Evolutionary conservation across 2,329 filamentous ascomycete species (phyloP).

Genomic region (Cercospora zeina): DNA sequence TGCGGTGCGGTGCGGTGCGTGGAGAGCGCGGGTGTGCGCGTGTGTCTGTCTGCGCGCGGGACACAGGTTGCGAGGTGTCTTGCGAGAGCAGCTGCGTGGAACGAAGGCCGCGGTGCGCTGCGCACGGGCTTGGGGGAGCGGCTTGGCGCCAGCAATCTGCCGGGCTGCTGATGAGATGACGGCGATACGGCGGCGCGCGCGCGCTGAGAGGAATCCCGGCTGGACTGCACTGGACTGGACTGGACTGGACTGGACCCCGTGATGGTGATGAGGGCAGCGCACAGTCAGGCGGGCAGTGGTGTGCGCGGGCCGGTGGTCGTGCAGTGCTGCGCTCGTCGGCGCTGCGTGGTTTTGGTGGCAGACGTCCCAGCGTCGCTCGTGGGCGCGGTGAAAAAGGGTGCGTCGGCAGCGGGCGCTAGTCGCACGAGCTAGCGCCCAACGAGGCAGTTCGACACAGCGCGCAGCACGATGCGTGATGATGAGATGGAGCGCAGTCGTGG

Average conservation of each 20-base stretch:
- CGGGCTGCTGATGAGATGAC: slow-evolving; percentile 20
- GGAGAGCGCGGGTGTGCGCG: neutral
- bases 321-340: neutral
- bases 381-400: slow-evolving; percentile 10
- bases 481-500: neutral
- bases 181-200: slow-evolving; percentile 22
- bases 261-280: neutral
- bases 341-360: neutral
- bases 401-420: slow-evolving; percentile 23
- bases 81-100: slow-evolving; percentile 20
- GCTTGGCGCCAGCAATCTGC: slow-evolving; percentile 29
- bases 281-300: neutral
- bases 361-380: slow-evolving; percentile 4
- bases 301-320: slow-evolving; percentile 22
- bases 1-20: neutral
- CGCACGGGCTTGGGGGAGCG: slow-evolving; percentile 17
- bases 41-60: neutral
- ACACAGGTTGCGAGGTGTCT: slow-evolving; percentile 23
- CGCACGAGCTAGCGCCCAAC: slow-evolving; percentile 16
- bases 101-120: slow-evolving; percentile 4
- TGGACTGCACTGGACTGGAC: too few species aligned
- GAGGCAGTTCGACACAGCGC: slow-evolving; percentile 19
- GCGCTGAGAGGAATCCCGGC: too few species aligned
- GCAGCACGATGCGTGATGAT: slow-evolving; percentile 14
- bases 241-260: slow-evolving; percentile 26